Percentiles rank a stretch among this genome's conserved stretches.
Evolutionary conservation across 2,329 filamentous ascomycete genomes (phyloP).

Genomic region (Fusarium penzigii): DNA sequence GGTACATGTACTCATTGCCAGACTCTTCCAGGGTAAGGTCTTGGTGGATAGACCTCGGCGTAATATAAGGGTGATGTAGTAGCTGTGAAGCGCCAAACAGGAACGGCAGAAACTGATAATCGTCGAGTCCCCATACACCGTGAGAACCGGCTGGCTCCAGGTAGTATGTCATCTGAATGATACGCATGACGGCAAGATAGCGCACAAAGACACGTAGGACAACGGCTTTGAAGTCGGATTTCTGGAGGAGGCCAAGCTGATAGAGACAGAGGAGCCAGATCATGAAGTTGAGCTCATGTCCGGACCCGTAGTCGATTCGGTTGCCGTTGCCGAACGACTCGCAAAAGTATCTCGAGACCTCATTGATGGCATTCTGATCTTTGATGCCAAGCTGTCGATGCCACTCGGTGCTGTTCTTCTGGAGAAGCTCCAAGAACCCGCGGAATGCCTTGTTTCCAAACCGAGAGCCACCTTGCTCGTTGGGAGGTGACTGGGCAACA

Average conservation of each 20-base stretch:
- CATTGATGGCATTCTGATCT: constrained; percentile 57
- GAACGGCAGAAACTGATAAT: constrained; percentile 96
- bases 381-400: constrained; percentile 61
- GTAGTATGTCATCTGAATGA: constrained; percentile 89
- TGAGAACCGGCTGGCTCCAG: constrained; percentile 96
- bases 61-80: constrained; percentile 79
- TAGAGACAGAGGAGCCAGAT: constrained; percentile 96
- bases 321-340: constrained; percentile 84
- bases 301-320: constrained; percentile 94
- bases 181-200: constrained; percentile 85
- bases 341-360: constrained; percentile 77
- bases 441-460: constrained; percentile 96
- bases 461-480: constrained; percentile 83
- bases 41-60: constrained; percentile 81
- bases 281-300: constrained; percentile 95
- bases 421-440: constrained; percentile 71
- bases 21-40: constrained; percentile 85
- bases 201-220: constrained; percentile 77
- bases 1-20: constrained; percentile 79
- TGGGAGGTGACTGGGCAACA: constrained; percentile 70
- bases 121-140: constrained; percentile 96
- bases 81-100: constrained; percentile 92
- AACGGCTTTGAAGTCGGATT: constrained; percentile 69
- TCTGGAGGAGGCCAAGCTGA: constrained; percentile 67
- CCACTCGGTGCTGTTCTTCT: constrained; percentile 59